Percentiles rank a stretch among this genome's conserved stretches.
phyloP scores from a whole-genome alignment of 2,329 filamentous ascomycete species.

The Aphanocladium album region DNA sequence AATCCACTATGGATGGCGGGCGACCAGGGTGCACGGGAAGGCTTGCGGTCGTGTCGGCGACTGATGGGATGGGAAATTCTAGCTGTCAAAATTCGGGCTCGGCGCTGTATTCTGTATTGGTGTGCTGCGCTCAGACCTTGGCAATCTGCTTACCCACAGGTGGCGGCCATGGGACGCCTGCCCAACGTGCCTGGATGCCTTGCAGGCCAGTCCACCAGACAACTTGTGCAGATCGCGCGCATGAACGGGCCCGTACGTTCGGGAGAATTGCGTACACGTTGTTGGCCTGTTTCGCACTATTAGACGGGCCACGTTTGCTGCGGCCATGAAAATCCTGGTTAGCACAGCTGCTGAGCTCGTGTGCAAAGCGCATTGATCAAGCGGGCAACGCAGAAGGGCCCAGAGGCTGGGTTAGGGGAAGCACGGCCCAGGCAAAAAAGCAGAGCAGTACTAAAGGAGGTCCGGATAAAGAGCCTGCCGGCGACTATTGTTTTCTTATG shows the following conservation, averaged over 20 bases:
- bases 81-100: not conserved
- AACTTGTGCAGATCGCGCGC: slow-evolving; percentile 1
- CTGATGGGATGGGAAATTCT: not conserved
- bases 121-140: not conserved
- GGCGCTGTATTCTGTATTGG: not conserved
- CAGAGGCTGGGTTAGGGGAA: not conserved
- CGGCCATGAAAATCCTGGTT: not conserved
- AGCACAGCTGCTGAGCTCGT: not conserved
- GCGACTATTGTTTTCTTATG: not conserved
- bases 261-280: not conserved
- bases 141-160: not conserved
- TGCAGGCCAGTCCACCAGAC: not conserved
- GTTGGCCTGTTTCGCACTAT: not conserved
- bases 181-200: not conserved
- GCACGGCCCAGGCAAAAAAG: not conserved
- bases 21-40: not conserved
- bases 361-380: not conserved
- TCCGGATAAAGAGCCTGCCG: not conserved
- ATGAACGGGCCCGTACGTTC: not conserved
- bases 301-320: not conserved
- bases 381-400: not conserved
- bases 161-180: not conserved
- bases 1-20: not conserved
- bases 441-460: not conserved
- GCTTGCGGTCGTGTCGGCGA: not conserved